Evolutionary conservation across 2,329 filamentous ascomycete species (phyloP).

Genomic region (Trichoderma endophyticum): DNA sequence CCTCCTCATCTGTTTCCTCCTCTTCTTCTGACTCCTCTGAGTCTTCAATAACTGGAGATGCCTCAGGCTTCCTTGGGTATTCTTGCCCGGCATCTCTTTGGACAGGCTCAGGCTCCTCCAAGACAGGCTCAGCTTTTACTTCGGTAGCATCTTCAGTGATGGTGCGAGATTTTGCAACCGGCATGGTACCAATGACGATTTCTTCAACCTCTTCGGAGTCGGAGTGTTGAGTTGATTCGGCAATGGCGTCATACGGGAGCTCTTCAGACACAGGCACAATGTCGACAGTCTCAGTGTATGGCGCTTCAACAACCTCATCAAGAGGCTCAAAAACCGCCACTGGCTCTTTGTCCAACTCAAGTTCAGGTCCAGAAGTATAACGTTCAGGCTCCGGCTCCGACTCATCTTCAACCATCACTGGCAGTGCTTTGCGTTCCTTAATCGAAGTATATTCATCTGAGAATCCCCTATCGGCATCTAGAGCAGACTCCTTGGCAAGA

Average conservation of each 20-base stretch:
- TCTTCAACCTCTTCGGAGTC: neutral
- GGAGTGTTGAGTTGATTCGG: neutral
- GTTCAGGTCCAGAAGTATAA: neutral
- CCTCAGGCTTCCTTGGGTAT: neutral
- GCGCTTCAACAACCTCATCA: neutral
- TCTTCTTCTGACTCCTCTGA: neutral
- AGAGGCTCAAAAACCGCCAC: neutral
- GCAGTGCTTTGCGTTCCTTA: conserved; percentile 24
- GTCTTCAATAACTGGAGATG: neutral
- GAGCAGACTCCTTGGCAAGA: neutral
- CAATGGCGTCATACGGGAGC: neutral
- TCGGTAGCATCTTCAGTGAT: neutral
- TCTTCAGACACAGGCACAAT: neutral
- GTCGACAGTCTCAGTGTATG: neutral
- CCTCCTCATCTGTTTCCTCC: neutral
- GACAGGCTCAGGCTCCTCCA: neutral
- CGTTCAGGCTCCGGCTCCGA: neutral
- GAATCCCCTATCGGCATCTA: neutral
- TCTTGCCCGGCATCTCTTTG: neutral
- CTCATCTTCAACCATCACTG: conserved; percentile 2
- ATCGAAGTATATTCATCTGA: neutral
- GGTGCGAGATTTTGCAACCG: neutral
- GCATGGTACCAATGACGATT: neutral
- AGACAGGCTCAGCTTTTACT: neutral
- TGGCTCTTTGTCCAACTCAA: neutral